These are phyloP conservation scores for Fusarium buharicum DNA, from an alignment of 2,329 filamentous ascomycete species.

Conservation along the genomic window DNA sequence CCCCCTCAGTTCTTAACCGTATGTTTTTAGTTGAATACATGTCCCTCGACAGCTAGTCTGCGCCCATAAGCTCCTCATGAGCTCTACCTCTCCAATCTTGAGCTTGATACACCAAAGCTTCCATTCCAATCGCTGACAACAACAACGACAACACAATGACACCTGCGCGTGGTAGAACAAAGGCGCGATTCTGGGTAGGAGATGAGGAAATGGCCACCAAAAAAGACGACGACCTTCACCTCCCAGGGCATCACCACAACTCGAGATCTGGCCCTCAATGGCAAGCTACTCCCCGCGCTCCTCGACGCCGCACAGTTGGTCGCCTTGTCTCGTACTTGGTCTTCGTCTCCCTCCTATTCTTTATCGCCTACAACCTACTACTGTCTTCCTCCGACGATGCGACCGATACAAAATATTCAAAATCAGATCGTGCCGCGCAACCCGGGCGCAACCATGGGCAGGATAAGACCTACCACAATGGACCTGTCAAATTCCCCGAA, in stretches of 20 bases:
- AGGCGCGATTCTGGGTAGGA: conserved; percentile 57
- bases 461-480: conserved; percentile 67
- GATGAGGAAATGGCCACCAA: conserved; percentile 66
- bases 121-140: not conserved
- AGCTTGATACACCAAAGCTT: not conserved
- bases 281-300: conserved; percentile 54
- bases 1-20: not conserved
- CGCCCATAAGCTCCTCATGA: conserved; percentile 10
- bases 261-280: conserved; percentile 50
- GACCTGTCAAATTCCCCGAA: conserved; percentile 73
- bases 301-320: conserved; percentile 64
- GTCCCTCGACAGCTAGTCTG: conserved; percentile 9
- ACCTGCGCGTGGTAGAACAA: conserved; percentile 46
- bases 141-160: conserved; percentile 50
- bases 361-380: conserved; percentile 49
- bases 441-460: conserved; percentile 26
- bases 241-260: conserved; percentile 44
- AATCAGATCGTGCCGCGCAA: conserved; percentile 12
- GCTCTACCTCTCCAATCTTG: conserved; percentile 18
- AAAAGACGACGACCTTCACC: conserved; percentile 66
- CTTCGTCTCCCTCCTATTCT: conserved; percentile 64
- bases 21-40: conserved; percentile 14
- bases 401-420: conserved; percentile 7
- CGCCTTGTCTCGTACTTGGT: conserved; percentile 66
- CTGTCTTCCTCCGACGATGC: conserved; percentile 57